Evolutionary conservation across 1,284 basidiomycete genomes (phyloP).

Genomic region (Ganoderma multipileum): DNA sequence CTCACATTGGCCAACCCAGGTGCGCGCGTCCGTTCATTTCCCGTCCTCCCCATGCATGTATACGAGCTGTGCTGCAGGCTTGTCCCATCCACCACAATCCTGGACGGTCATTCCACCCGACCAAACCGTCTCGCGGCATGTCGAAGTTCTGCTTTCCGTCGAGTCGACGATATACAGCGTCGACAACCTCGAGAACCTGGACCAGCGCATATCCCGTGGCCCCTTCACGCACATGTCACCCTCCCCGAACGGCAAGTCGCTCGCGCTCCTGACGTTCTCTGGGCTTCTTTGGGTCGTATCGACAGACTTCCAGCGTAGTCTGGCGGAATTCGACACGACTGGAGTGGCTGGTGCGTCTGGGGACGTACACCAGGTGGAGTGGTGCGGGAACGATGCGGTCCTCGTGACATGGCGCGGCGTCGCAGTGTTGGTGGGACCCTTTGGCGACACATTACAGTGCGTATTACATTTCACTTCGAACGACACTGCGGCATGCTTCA

Average conservation of each 20-base stretch:
- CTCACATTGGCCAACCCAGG: conserved; percentile 74
- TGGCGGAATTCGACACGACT: conserved; percentile 85
- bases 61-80: conserved; percentile 49
- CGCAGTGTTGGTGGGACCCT: conserved; percentile 89
- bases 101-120: conserved; percentile 92
- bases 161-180: conserved; percentile 81
- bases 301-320: conserved; percentile 87
- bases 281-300: conserved; percentile 92
- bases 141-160: conserved; percentile 85
- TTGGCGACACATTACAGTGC: conserved; percentile 86
- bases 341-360: conserved; percentile 58
- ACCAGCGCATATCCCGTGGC: conserved; percentile 89
- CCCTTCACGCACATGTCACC: conserved; percentile 89
- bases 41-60: not conserved
- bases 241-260: conserved; percentile 93
- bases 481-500: not conserved
- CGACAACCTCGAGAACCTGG: conserved; percentile 86
- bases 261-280: conserved; percentile 82
- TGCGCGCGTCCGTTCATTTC: conserved; percentile 43
- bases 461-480: conserved; percentile 36
- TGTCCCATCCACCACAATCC: conserved; percentile 79
- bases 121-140: conserved; percentile 83
- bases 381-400: conserved; percentile 98
- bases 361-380: conserved; percentile 76
- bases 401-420: conserved; percentile 85